A percentile compares a stretch with the other conserved stretches of the same genome.
Evolutionary conservation across 176 grass and related monocot species (phyloP).

Genomic region (Musa schizocarpa): DNA sequence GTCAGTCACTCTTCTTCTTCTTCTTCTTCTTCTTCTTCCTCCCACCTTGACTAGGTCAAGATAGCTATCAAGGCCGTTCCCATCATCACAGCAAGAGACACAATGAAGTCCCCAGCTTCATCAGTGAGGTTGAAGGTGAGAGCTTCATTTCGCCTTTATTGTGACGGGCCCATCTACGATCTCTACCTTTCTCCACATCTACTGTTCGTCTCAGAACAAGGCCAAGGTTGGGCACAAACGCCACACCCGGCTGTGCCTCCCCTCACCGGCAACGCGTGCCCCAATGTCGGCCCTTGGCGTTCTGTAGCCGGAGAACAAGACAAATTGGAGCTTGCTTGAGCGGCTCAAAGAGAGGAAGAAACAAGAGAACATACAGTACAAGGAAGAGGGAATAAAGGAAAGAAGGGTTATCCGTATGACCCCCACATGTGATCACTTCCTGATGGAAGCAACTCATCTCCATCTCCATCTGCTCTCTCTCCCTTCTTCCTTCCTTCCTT

Average conservation of each 20-base stretch:
- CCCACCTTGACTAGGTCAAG: too few species aligned
- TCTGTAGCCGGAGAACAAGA: not conserved
- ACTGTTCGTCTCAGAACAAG: not conserved
- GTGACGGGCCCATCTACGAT: not conserved
- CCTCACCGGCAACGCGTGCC: conserved; percentile 8
- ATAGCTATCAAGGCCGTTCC: too few species aligned
- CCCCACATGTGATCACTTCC: not conserved
- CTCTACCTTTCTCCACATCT: not conserved
- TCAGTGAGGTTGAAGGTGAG: not conserved
- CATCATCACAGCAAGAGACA: too few species aligned
- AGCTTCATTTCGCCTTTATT: not conserved
- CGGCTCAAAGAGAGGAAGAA: not conserved
- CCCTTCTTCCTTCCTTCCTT: not conserved
- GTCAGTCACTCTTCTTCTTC: too few species aligned
- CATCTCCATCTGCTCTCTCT: not conserved
- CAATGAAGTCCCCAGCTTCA: too few species aligned
- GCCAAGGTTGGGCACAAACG: not conserved
- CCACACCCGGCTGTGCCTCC: conserved; percentile 1
- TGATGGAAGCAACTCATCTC: not conserved
- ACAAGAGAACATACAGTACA: not conserved
- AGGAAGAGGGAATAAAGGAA: conserved; percentile 1
- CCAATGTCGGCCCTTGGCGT: not conserved
- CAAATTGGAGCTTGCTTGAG: not conserved
- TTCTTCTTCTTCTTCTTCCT: too few species aligned
- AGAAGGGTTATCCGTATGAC: not conserved